phyloP scores from a whole-genome alignment of 305 asterid species.

The Solanum hybrid region DNA sequence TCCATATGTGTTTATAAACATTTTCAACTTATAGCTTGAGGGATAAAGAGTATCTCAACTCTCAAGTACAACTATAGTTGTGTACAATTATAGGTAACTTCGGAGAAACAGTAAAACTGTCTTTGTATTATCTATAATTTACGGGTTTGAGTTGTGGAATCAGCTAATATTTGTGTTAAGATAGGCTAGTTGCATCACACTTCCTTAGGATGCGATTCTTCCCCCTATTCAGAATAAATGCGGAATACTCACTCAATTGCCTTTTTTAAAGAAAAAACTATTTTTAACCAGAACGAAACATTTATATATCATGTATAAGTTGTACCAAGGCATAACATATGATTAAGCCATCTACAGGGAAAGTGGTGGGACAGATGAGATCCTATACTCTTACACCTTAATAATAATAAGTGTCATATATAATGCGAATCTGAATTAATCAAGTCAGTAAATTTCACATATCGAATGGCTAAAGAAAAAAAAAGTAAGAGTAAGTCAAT shows the following conservation, averaged over 20 bases:
- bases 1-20: not conserved
- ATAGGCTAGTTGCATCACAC: not conserved
- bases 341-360: not conserved
- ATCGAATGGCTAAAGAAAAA: not conserved
- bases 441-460: not conserved
- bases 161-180: not conserved
- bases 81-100: not conserved
- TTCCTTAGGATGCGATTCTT: not conserved
- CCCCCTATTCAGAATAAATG: not conserved
- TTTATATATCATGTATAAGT: not conserved
- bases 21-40: not conserved
- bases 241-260: not conserved
- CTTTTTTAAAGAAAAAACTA: not conserved
- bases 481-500: not conserved
- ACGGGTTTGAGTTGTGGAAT: not conserved
- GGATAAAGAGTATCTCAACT: not conserved
- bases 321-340: not conserved
- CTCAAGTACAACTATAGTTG: not conserved
- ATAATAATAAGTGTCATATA: too few species aligned
- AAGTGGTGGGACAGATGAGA: not conserved
- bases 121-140: not conserved
- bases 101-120: not conserved
- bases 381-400: not conserved
- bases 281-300: not conserved
- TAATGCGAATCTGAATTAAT: not conserved